Conservation (phyloP, 2,329 filamentous ascomycete genomes). For the Trichoderma harzianum region DNA sequence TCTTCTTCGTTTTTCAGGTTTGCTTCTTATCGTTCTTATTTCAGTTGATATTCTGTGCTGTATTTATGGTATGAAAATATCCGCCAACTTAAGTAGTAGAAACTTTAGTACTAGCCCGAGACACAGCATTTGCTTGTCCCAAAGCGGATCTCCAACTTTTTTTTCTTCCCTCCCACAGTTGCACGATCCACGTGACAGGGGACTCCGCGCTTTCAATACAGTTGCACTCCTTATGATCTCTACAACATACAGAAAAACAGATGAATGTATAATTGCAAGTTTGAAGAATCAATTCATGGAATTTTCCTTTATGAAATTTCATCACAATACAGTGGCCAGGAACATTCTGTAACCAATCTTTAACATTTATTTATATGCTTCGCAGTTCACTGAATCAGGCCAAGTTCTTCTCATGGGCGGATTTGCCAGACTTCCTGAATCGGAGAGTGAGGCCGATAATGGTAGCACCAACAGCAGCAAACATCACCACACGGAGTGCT, state of each 20-base stretch:
- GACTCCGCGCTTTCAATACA: background rate
- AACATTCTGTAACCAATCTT: background rate
- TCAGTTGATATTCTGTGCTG: background rate
- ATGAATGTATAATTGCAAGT: background rate
- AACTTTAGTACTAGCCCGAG: background rate
- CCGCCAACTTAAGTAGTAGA: background rate
- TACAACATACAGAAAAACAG: background rate
- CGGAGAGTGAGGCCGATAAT: conserved; percentile 44
- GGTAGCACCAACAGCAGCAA: conserved; percentile 46
- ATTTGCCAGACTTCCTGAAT: conserved; percentile 33
- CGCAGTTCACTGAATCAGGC: conserved; percentile 29
- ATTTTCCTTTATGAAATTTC: too few species aligned
- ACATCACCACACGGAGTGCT: conserved; percentile 49
- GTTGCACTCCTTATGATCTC: background rate
- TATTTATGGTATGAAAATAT: background rate
- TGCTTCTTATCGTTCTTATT: background rate
- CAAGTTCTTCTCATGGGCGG: conserved; percentile 43
- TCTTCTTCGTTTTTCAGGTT: background rate
- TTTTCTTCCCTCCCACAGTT: background rate
- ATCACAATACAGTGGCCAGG: background rate
- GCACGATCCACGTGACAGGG: conserved; percentile 4
- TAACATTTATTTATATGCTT: background rate
- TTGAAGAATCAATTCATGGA: background rate
- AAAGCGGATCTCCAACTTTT: background rate
- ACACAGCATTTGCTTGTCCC: background rate